A percentile compares a stretch with the other conserved stretches of the same genome.
Evolutionary conservation across 164 flowering plant species (phyloP).

Genomic region (Chimonanthus praecox): DNA sequence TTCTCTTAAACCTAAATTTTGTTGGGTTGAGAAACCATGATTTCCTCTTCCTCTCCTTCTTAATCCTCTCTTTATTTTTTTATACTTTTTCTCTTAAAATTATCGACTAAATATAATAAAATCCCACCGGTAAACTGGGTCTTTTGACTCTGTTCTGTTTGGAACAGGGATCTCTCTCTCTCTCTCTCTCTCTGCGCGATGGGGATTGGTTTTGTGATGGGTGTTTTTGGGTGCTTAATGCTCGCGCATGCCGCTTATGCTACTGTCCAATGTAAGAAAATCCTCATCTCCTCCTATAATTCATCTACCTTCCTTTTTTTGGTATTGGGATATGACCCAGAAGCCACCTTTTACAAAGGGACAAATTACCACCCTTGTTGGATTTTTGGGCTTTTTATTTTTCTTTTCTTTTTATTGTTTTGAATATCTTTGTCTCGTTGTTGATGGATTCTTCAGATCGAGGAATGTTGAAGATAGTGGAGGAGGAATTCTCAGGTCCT

Average conservation of each 20-base stretch:
- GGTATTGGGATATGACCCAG: too few relatives aligned
- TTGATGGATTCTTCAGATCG: neutral
- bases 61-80: too few relatives aligned
- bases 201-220: slow-evolving; percentile 31
- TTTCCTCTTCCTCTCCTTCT: too few relatives aligned
- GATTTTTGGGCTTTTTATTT: neutral
- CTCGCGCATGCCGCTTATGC: slow-evolving; percentile 59
- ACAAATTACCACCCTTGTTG: neutral
- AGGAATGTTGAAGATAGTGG: neutral
- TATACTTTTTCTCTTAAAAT: too few relatives aligned
- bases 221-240: slow-evolving; percentile 37
- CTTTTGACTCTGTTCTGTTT: too few relatives aligned
- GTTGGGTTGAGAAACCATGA: too few relatives aligned
- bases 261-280: slow-evolving; percentile 60
- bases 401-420: neutral
- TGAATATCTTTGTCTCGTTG: neutral
- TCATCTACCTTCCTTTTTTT: too few relatives aligned
- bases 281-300: neutral
- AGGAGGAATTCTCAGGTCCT: neutral
- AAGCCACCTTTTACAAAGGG: too few relatives aligned
- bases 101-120: too few relatives aligned
- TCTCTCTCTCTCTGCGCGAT: slow-evolving; percentile 10
- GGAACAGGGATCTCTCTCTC: neutral
- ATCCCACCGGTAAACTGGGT: too few relatives aligned
- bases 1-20: too few relatives aligned